Percentiles rank a stretch among this genome's conserved stretches.
These are phyloP conservation scores for Chlorella vulgaris DNA, from an alignment of 139 green algal genomes.

Conservation along the genomic window DNA sequence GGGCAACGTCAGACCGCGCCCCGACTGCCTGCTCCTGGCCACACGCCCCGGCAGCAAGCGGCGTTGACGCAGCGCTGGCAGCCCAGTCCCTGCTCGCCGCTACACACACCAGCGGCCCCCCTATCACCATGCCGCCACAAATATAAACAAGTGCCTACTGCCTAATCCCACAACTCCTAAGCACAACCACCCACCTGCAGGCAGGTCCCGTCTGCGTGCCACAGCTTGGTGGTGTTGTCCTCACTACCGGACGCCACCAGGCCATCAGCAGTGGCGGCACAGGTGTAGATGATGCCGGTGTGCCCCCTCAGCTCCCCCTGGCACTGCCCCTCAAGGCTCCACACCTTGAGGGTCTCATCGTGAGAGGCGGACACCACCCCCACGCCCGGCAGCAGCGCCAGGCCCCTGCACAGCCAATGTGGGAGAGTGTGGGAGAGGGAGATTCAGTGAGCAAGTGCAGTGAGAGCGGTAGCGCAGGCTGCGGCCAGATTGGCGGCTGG, in stretches of 20 bases:
- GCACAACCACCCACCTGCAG: constrained; percentile 42
- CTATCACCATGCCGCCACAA: too few species aligned
- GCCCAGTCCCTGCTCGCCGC: too few species aligned
- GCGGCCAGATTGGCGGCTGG: too few species aligned
- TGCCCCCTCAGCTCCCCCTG: constrained; percentile 83
- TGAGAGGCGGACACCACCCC: constrained; percentile 93
- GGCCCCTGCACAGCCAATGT: constrained; percentile 57
- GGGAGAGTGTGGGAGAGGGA: background rate
- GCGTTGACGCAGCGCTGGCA: too few species aligned
- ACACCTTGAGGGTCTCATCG: constrained; percentile 78
- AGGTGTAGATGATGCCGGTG: constrained; percentile 86
- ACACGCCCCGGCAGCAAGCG: too few species aligned
- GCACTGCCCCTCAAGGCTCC: constrained; percentile 58
- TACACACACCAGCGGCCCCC: too few species aligned
- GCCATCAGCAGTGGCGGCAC: constrained; percentile 41
- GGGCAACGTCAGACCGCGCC: too few species aligned
- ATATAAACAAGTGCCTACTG: background rate
- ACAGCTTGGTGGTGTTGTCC: constrained; percentile 87
- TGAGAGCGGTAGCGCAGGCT: background rate
- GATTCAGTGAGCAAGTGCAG: background rate
- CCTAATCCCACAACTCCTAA: too few species aligned
- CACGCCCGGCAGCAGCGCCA: constrained; percentile 75
- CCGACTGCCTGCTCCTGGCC: too few species aligned
- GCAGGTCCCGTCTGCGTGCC: constrained; percentile 72
- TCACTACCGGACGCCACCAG: constrained; percentile 81